phyloP scores from a whole-genome alignment of 2,329 filamentous ascomycete genomes.

The Trichothecium sympodiale region DNA sequence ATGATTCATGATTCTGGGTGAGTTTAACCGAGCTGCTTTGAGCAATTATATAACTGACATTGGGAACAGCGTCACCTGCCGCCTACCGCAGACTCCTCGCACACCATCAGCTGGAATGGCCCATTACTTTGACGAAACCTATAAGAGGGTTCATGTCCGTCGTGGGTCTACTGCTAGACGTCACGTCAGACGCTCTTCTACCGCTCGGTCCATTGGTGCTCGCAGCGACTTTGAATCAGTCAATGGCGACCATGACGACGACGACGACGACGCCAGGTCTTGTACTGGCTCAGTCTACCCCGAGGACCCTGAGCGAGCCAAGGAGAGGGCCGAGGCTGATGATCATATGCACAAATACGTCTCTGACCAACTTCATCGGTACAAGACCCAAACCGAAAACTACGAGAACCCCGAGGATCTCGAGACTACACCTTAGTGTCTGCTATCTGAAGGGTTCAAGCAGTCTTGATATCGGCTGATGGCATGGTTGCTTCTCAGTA shows the following conservation, averaged over 20 bases:
- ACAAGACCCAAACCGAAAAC: conserved; percentile 30
- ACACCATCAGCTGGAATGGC: conserved; percentile 74
- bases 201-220: conserved; percentile 70
- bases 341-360: conserved; percentile 73
- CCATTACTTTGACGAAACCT: conserved; percentile 92
- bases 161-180: conserved; percentile 29
- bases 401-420: conserved; percentile 27
- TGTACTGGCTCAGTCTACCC: conserved; percentile 18
- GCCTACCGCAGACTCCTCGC: conserved; percentile 84
- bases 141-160: conserved; percentile 35
- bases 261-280: conserved; percentile 20
- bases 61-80: conserved; percentile 61
- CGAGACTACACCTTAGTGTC: conserved; percentile 25
- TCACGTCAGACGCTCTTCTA: conserved; percentile 65
- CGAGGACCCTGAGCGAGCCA: conserved; percentile 30
- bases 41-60: conserved; percentile 25
- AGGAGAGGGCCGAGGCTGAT: conserved; percentile 45
- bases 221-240: conserved; percentile 64
- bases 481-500: too few relatives aligned
- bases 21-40: conserved; percentile 20
- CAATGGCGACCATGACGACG: conserved; percentile 32
- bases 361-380: conserved; percentile 64
- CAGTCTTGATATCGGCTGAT: not conserved
- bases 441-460: too few relatives aligned
- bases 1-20: conserved; percentile 98